Base-by-base conservation (phyloP, 2,329 filamentous ascomycete genomes). In the Byssochlamys sp. region DNA sequence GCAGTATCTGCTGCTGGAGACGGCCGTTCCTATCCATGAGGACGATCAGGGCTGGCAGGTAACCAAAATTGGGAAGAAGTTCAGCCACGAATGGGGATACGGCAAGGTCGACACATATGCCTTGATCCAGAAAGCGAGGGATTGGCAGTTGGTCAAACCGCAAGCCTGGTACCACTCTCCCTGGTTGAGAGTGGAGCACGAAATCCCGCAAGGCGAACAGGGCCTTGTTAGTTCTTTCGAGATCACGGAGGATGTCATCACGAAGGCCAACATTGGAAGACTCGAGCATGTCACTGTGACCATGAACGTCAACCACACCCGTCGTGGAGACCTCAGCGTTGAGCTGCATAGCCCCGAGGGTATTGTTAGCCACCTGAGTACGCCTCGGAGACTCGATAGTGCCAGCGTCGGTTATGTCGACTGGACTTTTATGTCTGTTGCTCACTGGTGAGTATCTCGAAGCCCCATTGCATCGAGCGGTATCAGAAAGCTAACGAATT, bases 391-490 rank as follows among this genome's bases (percentile, higher is more conserved):
- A 59, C 73, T 83, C 25, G 94, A 99, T 71, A 77, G 81, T 1
- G 81, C 81, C 35, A 70, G 75, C 0, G 73, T 75, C 25, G 94
- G 94, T 7, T 99, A 97, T 71, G 77, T 86, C 39, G 90, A 97
- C 75, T 99, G 94, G 94, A 97, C 92, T 0, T 99, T 99, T 67
- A 99, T 99, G 94, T 95, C 87, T 60, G 94, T 99, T 39, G 91
- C 87, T 62, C 94, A 99, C 71, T 99, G 91, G 89, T 91, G 80
- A 74, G 86, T 74, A 29, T 49, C 29, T 26, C 10, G 19, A 14
- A 11, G 35, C 25, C 53, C 14, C 55, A 54, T 5, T 45, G 51
- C 19, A 53, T 35, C 9, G 7, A 4, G 28, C 39, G 27, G 31
- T 25, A 50, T 27, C 53, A 33, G 55, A 29, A 26, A 45, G 49